phyloP scores from a whole-genome alignment of 2,329 filamentous ascomycete genomes.

The Monosporascus sp. region DNA sequence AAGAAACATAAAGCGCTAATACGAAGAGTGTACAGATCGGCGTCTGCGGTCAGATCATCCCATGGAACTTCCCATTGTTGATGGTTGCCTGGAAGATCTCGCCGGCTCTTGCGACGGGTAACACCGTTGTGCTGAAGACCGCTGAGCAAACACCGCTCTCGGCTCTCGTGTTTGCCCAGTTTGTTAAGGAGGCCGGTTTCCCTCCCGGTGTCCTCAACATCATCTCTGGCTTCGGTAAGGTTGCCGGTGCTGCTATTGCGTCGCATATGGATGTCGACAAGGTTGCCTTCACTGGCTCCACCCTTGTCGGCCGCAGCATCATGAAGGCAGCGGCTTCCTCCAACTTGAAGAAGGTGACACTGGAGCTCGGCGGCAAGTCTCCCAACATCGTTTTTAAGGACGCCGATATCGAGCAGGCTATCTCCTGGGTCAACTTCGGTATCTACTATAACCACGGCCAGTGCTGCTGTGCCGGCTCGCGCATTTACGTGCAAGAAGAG shows the following conservation, averaged over 20 bases:
- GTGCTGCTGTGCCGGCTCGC: slow-evolving; percentile 70
- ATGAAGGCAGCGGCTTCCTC: slow-evolving; percentile 75
- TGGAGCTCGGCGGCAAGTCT: slow-evolving; percentile 76
- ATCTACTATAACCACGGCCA: slow-evolving; percentile 64
- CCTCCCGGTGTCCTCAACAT: slow-evolving; percentile 74
- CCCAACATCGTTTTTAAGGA: slow-evolving; percentile 78
- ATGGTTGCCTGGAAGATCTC: slow-evolving; percentile 83
- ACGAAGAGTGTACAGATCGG: slow-evolving; percentile 16
- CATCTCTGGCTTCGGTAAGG: slow-evolving; percentile 71
- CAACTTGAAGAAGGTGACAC: slow-evolving; percentile 78
- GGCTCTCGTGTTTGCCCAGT: slow-evolving; percentile 57
- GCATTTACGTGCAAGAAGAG: slow-evolving; percentile 79
- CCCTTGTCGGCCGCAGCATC: slow-evolving; percentile 66
- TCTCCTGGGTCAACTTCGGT: slow-evolving; percentile 72
- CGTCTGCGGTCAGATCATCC: slow-evolving; percentile 76
- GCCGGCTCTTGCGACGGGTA: slow-evolving; percentile 67
- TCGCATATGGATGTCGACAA: slow-evolving; percentile 79
- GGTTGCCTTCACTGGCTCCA: slow-evolving; percentile 78
- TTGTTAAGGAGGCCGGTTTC: slow-evolving; percentile 74
- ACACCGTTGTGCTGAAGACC: slow-evolving; percentile 69
- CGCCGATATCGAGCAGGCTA: slow-evolving; percentile 70
- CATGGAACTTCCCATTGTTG: slow-evolving; percentile 82
- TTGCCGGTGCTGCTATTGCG: slow-evolving; percentile 71
- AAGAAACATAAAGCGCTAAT: slow-evolving; percentile 2
- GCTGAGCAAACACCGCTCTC: slow-evolving; percentile 74